phyloP scores from a whole-genome alignment of 108 stramenopile genomes.

The Aurantiochytrium sp. region DNA sequence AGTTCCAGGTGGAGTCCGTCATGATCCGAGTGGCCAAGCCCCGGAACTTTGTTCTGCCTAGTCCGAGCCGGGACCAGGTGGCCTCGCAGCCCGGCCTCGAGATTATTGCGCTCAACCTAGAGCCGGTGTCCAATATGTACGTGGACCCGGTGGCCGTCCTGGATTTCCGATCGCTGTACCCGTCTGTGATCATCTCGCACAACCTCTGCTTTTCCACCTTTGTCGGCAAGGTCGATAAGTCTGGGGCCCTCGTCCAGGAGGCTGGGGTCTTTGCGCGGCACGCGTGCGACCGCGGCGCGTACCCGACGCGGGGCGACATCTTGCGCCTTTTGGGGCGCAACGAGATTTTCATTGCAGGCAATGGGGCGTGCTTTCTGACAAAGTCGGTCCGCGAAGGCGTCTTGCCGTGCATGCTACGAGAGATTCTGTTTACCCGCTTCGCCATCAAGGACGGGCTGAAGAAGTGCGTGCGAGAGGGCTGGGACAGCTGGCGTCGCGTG shows the following conservation, averaged over 20 bases:
- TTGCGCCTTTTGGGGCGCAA: not conserved
- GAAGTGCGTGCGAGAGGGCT: slow-evolving; percentile 58
- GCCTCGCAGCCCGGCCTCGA: slow-evolving; percentile 56
- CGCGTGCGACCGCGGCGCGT: not conserved
- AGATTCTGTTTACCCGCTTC: slow-evolving; percentile 88
- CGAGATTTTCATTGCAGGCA: slow-evolving; percentile 70
- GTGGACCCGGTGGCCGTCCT: slow-evolving; percentile 89
- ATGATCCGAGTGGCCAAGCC: slow-evolving; percentile 55
- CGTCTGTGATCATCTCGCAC: slow-evolving; percentile 93
- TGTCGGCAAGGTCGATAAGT: slow-evolving; percentile 60
- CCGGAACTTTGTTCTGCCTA: slow-evolving; percentile 5
- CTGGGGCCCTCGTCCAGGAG: not conserved
- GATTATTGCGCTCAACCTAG: slow-evolving; percentile 56
- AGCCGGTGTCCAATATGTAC: slow-evolving; percentile 82
- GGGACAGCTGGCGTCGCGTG: slow-evolving; percentile 68
- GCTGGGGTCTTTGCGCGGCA: slow-evolving; percentile 9
- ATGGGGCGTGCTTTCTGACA: slow-evolving; percentile 79
- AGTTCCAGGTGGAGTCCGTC: slow-evolving; percentile 60
- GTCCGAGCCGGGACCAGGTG: slow-evolving; percentile 35
- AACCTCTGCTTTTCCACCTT: slow-evolving; percentile 90
- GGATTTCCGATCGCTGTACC: slow-evolving; percentile 94
- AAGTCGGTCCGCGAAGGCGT: slow-evolving; percentile 80
- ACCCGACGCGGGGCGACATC: not conserved
- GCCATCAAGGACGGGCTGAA: slow-evolving; percentile 92
- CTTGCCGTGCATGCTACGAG: slow-evolving; percentile 87